Evolutionary conservation across 2,329 filamentous ascomycete species (phyloP).

Genomic region (Arthrobotrys iridis): DNA sequence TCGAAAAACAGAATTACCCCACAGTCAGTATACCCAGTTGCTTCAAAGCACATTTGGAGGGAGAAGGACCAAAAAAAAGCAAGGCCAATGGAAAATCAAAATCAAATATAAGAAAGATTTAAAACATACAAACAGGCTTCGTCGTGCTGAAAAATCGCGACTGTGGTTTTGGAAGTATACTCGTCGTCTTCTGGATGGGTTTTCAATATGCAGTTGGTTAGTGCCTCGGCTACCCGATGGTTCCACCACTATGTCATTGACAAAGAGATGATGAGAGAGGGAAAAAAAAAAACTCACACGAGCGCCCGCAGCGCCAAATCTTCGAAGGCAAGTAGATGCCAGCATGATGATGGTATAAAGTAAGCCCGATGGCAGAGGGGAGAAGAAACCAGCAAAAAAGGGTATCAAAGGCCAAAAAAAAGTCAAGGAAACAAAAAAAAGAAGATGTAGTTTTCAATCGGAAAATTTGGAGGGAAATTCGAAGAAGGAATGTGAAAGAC

Average conservation of each 20-base stretch:
- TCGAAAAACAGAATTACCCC: constrained; percentile 28
- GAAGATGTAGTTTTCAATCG: constrained; percentile 17
- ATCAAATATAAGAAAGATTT: neutral
- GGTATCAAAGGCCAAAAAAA: constrained; percentile 50
- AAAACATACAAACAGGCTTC: constrained; percentile 75
- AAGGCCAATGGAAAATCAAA: constrained; percentile 52
- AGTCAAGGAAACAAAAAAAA: constrained; percentile 9
- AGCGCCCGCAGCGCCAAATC: constrained; percentile 47
- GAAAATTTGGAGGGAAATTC: neutral
- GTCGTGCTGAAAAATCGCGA: constrained; percentile 87
- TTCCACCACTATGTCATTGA: constrained; percentile 31
- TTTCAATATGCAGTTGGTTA: constrained; percentile 24
- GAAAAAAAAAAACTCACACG: constrained; percentile 53
- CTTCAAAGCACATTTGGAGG: no score
- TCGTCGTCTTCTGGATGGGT: constrained; percentile 29
- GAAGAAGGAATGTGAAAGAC: constrained; percentile 37
- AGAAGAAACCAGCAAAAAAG: constrained; percentile 55
- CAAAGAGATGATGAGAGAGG: neutral
- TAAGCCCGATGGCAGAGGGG: constrained; percentile 16
- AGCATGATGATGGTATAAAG: constrained; percentile 27
- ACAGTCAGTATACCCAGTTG: constrained; percentile 32
- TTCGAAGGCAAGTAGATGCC: constrained; percentile 53
- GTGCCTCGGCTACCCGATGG: constrained; percentile 43
- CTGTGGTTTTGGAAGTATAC: constrained; percentile 75
- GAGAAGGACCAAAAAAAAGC: constrained; percentile 14